Base-by-base conservation (phyloP, 1,284 basidiomycete species). In the Ustilago trichophora region DNA sequence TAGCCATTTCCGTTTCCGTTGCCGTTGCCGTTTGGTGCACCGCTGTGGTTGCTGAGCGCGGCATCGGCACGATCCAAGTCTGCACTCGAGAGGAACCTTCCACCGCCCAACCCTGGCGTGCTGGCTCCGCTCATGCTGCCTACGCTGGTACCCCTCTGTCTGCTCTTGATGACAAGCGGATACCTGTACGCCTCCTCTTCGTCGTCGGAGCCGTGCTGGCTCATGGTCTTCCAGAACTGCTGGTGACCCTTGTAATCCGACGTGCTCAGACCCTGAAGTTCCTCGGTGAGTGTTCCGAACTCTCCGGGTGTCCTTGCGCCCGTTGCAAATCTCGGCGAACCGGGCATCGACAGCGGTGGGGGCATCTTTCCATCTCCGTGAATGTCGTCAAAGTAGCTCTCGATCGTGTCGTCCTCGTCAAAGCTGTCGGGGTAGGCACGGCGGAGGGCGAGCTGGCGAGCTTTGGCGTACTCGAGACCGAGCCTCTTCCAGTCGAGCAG, bases 401-500 rank as follows among this genome's bases (percentile, higher is more conserved):
- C 72, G 50, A 88, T 87, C 63, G 88, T 88, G 58, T 85, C 85
- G 63, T 86, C 84, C 58, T 85, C 88, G 13, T 71, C 71, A 84
- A 97, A 98, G 56, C 90, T 89, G 76, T 98, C 93, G 1, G 95
- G 95, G 83, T 98, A 98, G 11, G 95, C 95, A 42, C 95, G 86
- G 67, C 95, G 85, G 50, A 98, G 85, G 22, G 93, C 93, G 52
- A 98, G 85, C 83, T 96, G 93, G 44, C 95, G 85, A 31, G 92
- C 91, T 85, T 97, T 98, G 80, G 90, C 90, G 83, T 98, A 98
- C 83, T 98, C 95, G 70, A 98, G 88, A 5, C 95, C 95, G 22
- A 98, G 85, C 75, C 93, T 92, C 85, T 98, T 98, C 95, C 95
- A 98, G 83, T 98, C 95, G 59, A 98, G 85, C 52, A 98, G 83